These are phyloP conservation scores for Backusella parvicylindrica DNA, from an alignment of 192 early-diverging fungal genomes.

Conservation along the genomic window DNA sequence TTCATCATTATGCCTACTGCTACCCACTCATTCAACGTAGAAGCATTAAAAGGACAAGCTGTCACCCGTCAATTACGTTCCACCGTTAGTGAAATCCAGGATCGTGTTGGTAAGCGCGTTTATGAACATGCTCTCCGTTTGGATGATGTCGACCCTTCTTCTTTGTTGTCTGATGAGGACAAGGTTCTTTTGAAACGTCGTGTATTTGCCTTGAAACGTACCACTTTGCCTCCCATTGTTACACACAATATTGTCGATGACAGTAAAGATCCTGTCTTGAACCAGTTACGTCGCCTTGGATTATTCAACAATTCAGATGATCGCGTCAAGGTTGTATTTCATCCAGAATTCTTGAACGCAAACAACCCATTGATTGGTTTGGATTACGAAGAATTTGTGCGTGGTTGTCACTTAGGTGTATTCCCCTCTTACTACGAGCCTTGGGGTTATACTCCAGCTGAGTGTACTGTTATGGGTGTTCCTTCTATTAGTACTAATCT, in stretches of 20 bases:
- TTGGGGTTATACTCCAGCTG: slow-evolving; percentile 97
- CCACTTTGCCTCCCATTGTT: slow-evolving; percentile 87
- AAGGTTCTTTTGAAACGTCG: slow-evolving; percentile 88
- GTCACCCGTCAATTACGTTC: slow-evolving; percentile 92
- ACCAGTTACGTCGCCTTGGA: slow-evolving; percentile 70
- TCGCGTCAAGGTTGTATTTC: slow-evolving; percentile 96
- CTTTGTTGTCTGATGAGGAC: slow-evolving; percentile 82
- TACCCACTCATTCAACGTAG: slow-evolving; percentile 92
- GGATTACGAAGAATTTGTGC: slow-evolving; percentile 98
- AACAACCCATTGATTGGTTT: slow-evolving; percentile 92
- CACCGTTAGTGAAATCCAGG: slow-evolving; percentile 83
- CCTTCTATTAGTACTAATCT: slow-evolving; percentile 96
- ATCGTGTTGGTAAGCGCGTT: slow-evolving; percentile 78
- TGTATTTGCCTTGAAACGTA: slow-evolving; percentile 89
- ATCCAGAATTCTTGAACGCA: slow-evolving; percentile 96
- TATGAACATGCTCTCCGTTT: slow-evolving; percentile 82
- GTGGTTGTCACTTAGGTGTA: slow-evolving; percentile 95
- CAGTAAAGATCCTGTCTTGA: slow-evolving; percentile 81
- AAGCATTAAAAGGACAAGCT: slow-evolving; percentile 95
- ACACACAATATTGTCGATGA: slow-evolving; percentile 98
- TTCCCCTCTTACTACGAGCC: slow-evolving; percentile 98
- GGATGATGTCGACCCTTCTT: slow-evolving; percentile 63
- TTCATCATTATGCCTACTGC: slow-evolving; percentile 94
- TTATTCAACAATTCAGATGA: slow-evolving; percentile 90
- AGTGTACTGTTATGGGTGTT: slow-evolving; percentile 98